Percentiles rank a stretch among this genome's conserved stretches.
Evolutionary conservation across 768 basidiomycete genomes (phyloP).

Genomic region (Russula emetica): DNA sequence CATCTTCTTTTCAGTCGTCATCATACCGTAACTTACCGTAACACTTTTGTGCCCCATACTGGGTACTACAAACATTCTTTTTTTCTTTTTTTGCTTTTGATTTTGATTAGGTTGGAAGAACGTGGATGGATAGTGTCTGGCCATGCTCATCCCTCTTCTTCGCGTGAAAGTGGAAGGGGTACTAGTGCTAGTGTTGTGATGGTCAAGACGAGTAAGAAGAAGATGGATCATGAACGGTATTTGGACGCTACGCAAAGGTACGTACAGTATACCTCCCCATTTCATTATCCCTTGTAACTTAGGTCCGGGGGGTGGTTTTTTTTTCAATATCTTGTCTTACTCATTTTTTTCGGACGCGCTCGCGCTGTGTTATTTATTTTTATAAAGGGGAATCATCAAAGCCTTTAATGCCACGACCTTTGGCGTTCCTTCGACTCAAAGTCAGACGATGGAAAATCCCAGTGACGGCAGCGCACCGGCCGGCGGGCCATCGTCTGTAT

Average conservation of each 20-base stretch:
- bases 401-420: slow-evolving; percentile 1
- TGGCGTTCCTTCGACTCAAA: background rate
- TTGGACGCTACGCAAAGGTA: slow-evolving; percentile 17
- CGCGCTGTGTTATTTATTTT: no score
- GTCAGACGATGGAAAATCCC: no score
- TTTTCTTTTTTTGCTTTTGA: no score
- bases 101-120: background rate
- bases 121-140: slow-evolving; percentile 1
- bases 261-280: background rate
- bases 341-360: background rate
- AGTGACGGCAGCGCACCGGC: no score
- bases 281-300: no score
- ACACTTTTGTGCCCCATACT: background rate
- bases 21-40: no score
- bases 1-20: no score
- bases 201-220: background rate
- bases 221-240: slow-evolving; percentile 5
- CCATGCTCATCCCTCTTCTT: no score
- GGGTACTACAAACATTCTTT: background rate
- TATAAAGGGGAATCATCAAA: background rate
- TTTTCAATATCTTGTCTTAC: no score
- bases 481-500: no score
- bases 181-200: background rate
- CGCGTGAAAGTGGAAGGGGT: background rate
- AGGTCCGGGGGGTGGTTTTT: no score